phyloP scores from a whole-genome alignment of 306 rosid genomes.

The Malus domestica region ASM211411v1 NC_041790.1:9006001-9006500 shows the following conservation, averaged over 20 bases:
- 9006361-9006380: conserved; percentile 2
- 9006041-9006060: conserved; percentile 44
- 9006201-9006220: conserved; percentile 71
- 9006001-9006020: conserved; percentile 57
- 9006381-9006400: background rate
- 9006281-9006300: conserved; percentile 12
- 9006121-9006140: conserved; percentile 49
- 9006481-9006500: background rate
- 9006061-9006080: conserved; percentile 43
- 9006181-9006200: conserved; percentile 46
- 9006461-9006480: conserved; percentile 41
- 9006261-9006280: conserved; percentile 14
- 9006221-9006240: conserved; percentile 49
- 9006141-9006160: conserved; percentile 43
- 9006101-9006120: conserved; percentile 77
- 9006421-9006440: conserved; percentile 6
- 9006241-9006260: conserved; percentile 16
- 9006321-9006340: conserved; percentile 27
- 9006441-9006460: background rate
- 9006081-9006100: conserved; percentile 37
- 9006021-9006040: conserved; percentile 43
- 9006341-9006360: conserved; percentile 68
- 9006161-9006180: conserved; percentile 40
- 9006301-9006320: conserved; percentile 1
- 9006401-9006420: conserved; percentile 2